Conservation (phyloP, 139 green algal species). For the Nannochloris sp. region DNA sequence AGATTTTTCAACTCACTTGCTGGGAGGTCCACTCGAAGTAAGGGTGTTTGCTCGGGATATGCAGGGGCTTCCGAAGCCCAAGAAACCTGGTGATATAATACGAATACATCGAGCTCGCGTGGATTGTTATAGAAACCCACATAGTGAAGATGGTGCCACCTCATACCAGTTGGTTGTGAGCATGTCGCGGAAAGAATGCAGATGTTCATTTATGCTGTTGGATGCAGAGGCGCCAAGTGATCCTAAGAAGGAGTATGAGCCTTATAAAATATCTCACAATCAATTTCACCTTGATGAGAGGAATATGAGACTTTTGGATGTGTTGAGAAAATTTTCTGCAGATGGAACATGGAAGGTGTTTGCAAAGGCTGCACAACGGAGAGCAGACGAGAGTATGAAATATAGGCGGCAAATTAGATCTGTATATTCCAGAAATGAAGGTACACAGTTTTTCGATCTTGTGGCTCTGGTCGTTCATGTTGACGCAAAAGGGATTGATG, state of each 20-base stretch:
- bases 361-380: not conserved
- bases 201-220: not conserved
- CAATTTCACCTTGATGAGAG: constrained; percentile 14
- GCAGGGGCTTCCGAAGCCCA: constrained; percentile 9
- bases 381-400: not conserved
- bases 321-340: constrained; percentile 13
- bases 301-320: constrained; percentile 10
- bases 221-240: not conserved
- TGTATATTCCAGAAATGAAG: constrained; percentile 8
- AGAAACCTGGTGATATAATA: constrained; percentile 33
- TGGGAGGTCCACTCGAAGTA: constrained; percentile 20
- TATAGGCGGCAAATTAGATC: constrained; percentile 27
- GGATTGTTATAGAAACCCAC: constrained; percentile 16
- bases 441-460: constrained; percentile 21
- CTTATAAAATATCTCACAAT: constrained; percentile 23
- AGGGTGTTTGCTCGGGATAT: constrained; percentile 20
- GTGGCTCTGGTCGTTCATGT: constrained; percentile 10
- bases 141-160: not conserved
- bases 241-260: not conserved
- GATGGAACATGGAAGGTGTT: not conserved
- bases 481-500: not conserved
- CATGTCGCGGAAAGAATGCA: not conserved
- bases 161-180: not conserved
- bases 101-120: constrained; percentile 29
- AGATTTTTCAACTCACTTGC: constrained; percentile 9